Evolutionary conservation across 1,284 basidiomycete genomes (phyloP).

Genomic region (Moesziomyces parantarcticus): DNA sequence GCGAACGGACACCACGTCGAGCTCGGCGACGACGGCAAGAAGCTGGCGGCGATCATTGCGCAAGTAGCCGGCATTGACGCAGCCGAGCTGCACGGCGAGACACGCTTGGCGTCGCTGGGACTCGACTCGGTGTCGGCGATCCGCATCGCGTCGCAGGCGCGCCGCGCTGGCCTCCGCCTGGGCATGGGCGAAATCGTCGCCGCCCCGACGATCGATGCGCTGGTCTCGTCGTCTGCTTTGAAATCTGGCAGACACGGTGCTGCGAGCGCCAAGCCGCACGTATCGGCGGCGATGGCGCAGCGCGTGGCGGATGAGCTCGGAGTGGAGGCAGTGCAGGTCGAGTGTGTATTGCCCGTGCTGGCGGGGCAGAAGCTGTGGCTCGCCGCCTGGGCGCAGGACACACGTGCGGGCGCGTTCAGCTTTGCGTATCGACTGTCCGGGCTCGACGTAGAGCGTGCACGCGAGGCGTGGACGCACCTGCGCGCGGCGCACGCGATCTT

Average conservation of each 20-base stretch:
- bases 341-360: conserved; percentile 49
- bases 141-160: conserved; percentile 53
- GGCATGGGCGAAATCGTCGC: conserved; percentile 53
- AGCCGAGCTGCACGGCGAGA: conserved; percentile 27
- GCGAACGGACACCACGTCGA: neutral
- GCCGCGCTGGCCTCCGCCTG: conserved; percentile 41
- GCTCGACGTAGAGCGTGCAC: neutral
- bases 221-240: conserved; percentile 3
- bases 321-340: conserved; percentile 24
- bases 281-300: conserved; percentile 6
- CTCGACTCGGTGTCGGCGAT: conserved; percentile 65
- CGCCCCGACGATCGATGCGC: conserved; percentile 42
- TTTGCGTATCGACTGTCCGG: conserved; percentile 46
- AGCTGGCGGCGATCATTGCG: conserved; percentile 42
- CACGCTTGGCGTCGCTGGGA: conserved; percentile 52
- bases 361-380: conserved; percentile 57
- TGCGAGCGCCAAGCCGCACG: conserved; percentile 1
- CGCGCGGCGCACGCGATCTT: conserved; percentile 50
- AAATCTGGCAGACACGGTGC: neutral
- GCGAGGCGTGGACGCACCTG: conserved; percentile 15
- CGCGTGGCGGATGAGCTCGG: conserved; percentile 17
- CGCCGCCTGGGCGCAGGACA: conserved; percentile 32
- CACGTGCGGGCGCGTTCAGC: conserved; percentile 44
- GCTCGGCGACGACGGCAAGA: conserved; percentile 31
- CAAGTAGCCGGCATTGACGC: conserved; percentile 27